Evolutionary conservation across 192 early-diverging fungal genomes (phyloP), one percentile per base, ranked within the genome.

Genomic region (Fimicolochytrium jonesii): DNA sequence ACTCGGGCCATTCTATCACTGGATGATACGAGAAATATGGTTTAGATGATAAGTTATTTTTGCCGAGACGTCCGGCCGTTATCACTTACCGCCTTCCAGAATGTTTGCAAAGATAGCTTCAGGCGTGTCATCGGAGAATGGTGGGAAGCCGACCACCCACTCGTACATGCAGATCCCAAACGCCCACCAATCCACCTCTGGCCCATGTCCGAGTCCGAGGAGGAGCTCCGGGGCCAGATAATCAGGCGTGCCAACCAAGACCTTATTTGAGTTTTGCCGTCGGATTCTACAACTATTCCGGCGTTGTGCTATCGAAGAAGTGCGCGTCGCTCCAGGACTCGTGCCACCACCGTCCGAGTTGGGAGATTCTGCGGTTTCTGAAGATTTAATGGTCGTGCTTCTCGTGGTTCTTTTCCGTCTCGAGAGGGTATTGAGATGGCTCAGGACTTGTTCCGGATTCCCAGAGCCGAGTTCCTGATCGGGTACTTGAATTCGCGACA

Each of bases 151-250:
- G 11, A 81, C 78, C 41, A 95, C 61, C 74, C 91, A 92, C 71
- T 97, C 94, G 69, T 88, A 97, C 28, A 94, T 59, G 46, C 92
- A 90, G 29, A 96, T 86, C 25, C 95, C 95, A 15, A 97, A 68
- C 1, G 92, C 84, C 95, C 95, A 98, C 93, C 92, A 98, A 61
- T 98, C 95, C 7, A 96, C 95, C 2, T 86, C 86, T 3, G 83
- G 78, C 7, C 84, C 87, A 63, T 96, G 89, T 17, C 88, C 88
- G 11, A 89, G 84, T 5, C 93, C 92, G 7, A 93, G 81, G 35
- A 95, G 75, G 20, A 97, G 75, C 69, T 98, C 95, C 3, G 94
- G 95, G 0, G 94, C 94, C 46, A 98, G 61, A 36, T 94, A 96
- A 66, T 98, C 95, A 1, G 95, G 95, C 1, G 95, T 95, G 6